Percentiles rank a stretch among this genome's conserved stretches.
Evolutionary conservation across 2,329 filamentous ascomycete species (phyloP).

Genomic region (Penicillium aurantiogriseum): DNA sequence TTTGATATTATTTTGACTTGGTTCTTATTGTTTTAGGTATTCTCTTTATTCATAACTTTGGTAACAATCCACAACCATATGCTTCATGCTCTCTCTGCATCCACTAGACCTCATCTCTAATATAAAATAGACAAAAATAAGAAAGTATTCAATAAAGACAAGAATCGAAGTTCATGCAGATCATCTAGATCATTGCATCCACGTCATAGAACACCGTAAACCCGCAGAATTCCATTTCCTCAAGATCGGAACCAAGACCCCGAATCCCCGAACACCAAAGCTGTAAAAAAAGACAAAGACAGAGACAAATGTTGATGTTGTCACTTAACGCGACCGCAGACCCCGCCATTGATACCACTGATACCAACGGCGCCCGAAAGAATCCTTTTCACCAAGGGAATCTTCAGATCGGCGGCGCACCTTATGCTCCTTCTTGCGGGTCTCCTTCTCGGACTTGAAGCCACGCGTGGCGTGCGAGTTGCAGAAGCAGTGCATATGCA

Average conservation of each 20-base stretch:
- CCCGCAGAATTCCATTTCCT: neutral
- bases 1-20: neutral
- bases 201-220: neutral
- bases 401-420: conserved; percentile 22
- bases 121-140: neutral
- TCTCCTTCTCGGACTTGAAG: conserved; percentile 35
- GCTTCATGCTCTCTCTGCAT: neutral
- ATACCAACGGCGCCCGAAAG: conserved; percentile 22
- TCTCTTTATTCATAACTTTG: neutral
- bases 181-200: conserved; percentile 3
- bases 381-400: conserved; percentile 28
- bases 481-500: conserved; percentile 43
- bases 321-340: conserved; percentile 23
- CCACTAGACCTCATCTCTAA: neutral
- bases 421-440: conserved; percentile 26
- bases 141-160: neutral
- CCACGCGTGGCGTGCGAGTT: conserved; percentile 34
- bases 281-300: conserved; percentile 6
- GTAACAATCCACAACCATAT: neutral
- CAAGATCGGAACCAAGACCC: neutral
- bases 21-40: neutral
- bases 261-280: conserved; percentile 18
- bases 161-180: neutral
- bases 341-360: conserved; percentile 35
- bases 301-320: neutral